Evolutionary conservation across 768 basidiomycete genomes (phyloP).

Genomic region (Leccinum pellstonianum): DNA sequence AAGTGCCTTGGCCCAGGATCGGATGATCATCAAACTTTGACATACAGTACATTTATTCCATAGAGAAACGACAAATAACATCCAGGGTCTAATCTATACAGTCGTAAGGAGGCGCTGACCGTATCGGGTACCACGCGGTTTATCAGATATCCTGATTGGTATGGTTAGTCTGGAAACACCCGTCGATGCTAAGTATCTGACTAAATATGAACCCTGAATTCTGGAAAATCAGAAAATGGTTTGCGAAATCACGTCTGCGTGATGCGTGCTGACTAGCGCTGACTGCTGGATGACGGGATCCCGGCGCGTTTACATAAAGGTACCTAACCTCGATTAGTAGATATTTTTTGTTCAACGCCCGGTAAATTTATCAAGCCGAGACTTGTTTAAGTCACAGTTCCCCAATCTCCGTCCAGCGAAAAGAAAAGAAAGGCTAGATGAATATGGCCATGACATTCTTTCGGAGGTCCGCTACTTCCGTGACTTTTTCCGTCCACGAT

Average conservation of each 20-base stretch:
- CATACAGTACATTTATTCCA: neutral
- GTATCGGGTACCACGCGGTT: too few relatives aligned
- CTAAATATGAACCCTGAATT: neutral
- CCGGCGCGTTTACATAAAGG: neutral
- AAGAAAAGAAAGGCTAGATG: neutral
- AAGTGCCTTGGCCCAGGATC: neutral
- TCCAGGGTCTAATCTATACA: neutral
- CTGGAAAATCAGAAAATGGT: neutral
- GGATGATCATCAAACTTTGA: conserved; percentile 10
- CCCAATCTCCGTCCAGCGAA: neutral
- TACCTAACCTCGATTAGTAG: neutral
- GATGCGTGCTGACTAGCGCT: too few relatives aligned
- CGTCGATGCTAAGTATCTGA: neutral
- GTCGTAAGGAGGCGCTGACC: neutral
- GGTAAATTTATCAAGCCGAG: neutral
- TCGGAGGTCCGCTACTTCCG: conserved; percentile 13
- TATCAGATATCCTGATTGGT: neutral
- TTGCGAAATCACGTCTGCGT: neutral
- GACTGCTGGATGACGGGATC: neutral
- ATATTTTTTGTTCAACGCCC: neutral
- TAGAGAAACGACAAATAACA: neutral
- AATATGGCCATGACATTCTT: neutral
- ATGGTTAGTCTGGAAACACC: neutral
- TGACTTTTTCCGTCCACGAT: conserved; percentile 19
- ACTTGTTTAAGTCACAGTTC: neutral